A percentile compares a stretch with the other conserved stretches of the same genome.
Conservation (phyloP, 345 rosid genomes). For the Lenwebbia sp. region DNA sequence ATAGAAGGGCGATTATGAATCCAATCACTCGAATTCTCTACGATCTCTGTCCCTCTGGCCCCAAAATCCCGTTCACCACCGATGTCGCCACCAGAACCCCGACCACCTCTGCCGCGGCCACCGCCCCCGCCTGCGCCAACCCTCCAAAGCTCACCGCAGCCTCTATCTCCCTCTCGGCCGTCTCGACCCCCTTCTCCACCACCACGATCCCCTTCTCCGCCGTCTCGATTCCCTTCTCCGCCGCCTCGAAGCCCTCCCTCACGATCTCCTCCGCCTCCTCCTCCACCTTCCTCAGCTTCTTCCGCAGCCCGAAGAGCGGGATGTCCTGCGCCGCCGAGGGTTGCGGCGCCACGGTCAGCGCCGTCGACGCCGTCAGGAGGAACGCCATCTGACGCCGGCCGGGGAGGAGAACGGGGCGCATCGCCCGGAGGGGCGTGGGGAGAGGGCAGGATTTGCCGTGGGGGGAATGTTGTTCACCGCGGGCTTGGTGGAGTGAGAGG, state of each 20-base stretch:
- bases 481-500: slow-evolving; percentile 3
- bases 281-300: slow-evolving; percentile 62
- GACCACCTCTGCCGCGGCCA: slow-evolving; percentile 62
- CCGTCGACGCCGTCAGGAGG: slow-evolving; percentile 41
- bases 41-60: slow-evolving; percentile 45
- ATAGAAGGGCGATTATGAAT: background rate
- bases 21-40: background rate
- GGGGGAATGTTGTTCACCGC: slow-evolving; percentile 2
- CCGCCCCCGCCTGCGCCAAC: slow-evolving; percentile 74
- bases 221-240: slow-evolving; percentile 23
- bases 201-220: slow-evolving; percentile 43
- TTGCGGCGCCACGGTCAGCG: slow-evolving; percentile 14
- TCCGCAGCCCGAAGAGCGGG: slow-evolving; percentile 66
- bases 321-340: slow-evolving; percentile 50
- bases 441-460: slow-evolving; percentile 12
- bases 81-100: slow-evolving; percentile 65
- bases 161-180: slow-evolving; percentile 43
- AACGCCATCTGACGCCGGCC: slow-evolving; percentile 46
- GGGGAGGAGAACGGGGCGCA: slow-evolving; percentile 1
- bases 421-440: slow-evolving; percentile 8
- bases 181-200: slow-evolving; percentile 41
- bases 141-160: slow-evolving; percentile 40
- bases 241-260: slow-evolving; percentile 46
- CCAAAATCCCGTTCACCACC: slow-evolving; percentile 70
- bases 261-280: slow-evolving; percentile 66